Percentiles rank a stretch among this genome's conserved stretches.
These are phyloP conservation scores for Pseudozyma tsukubaensis DNA, from an alignment of 1,284 basidiomycete genomes.

Conservation along the genomic window DNA sequence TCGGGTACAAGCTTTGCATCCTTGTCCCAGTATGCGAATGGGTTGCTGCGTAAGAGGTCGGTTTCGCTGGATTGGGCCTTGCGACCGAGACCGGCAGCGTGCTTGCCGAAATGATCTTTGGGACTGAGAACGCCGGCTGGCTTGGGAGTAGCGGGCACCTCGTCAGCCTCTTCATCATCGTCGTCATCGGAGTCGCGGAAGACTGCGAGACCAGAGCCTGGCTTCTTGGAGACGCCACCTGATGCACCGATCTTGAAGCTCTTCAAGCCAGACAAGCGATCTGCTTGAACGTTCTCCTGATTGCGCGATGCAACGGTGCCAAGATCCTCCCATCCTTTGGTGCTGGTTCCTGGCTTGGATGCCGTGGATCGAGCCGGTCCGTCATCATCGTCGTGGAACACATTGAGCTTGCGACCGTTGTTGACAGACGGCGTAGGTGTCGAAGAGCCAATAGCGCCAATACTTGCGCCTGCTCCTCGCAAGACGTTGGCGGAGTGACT, in stretches of 20 bases:
- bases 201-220: slow-evolving; percentile 54
- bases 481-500: slow-evolving; percentile 49
- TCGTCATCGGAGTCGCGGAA: slow-evolving; percentile 70
- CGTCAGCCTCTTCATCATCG: slow-evolving; percentile 66
- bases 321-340: slow-evolving; percentile 54
- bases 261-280: slow-evolving; percentile 30
- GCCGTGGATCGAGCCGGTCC: slow-evolving; percentile 18
- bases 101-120: slow-evolving; percentile 33
- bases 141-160: slow-evolving; percentile 22
- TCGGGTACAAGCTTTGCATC: slow-evolving; percentile 45
- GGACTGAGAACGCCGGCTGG: slow-evolving; percentile 53
- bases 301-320: slow-evolving; percentile 49
- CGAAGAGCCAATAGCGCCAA: slow-evolving; percentile 29
- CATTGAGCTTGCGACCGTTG: slow-evolving; percentile 54
- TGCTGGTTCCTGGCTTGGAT: slow-evolving; percentile 13
- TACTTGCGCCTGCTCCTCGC: slow-evolving; percentile 29
- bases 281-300: slow-evolving; percentile 55
- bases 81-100: slow-evolving; percentile 25
- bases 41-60: slow-evolving; percentile 59
- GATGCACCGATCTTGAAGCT: slow-evolving; percentile 45
- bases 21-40: slow-evolving; percentile 59
- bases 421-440: slow-evolving; percentile 27
- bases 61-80: slow-evolving; percentile 49
- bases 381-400: slow-evolving; percentile 60
- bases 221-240: slow-evolving; percentile 49